A percentile compares a stretch with the other conserved stretches of the same genome.
Conservation (phyloP, 768 basidiomycete species). For the Mycena maculata region DNA sequence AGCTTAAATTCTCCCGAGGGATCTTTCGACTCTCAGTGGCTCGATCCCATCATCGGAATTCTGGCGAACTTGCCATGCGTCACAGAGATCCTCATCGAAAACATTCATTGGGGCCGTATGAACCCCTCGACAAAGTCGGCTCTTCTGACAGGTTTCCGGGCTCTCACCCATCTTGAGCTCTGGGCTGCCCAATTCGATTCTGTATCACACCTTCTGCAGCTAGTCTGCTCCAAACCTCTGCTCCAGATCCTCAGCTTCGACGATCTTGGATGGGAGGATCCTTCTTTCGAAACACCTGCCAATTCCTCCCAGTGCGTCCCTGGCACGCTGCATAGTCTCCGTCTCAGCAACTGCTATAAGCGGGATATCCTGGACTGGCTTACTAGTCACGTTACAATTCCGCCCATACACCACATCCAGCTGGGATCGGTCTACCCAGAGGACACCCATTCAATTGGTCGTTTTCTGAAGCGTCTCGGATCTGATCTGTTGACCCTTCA, state of each 20-base stretch:
- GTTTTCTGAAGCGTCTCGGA: slow-evolving; percentile 27
- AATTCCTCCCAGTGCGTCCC: background rate
- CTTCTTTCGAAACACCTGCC: slow-evolving; percentile 10
- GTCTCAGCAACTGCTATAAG: slow-evolving; percentile 32
- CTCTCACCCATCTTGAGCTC: slow-evolving; percentile 26
- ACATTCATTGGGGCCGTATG: slow-evolving; percentile 29
- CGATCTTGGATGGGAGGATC: slow-evolving; percentile 32
- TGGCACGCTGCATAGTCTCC: slow-evolving; percentile 17
- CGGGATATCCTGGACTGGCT: slow-evolving; percentile 34
- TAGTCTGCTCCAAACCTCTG: slow-evolving; percentile 32
- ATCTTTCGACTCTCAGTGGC: slow-evolving; percentile 27
- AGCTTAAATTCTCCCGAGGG: background rate
- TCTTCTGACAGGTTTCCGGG: slow-evolving; percentile 19
- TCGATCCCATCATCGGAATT: slow-evolving; percentile 21
- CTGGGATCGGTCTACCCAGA: slow-evolving; percentile 28
- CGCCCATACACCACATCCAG: slow-evolving; percentile 26
- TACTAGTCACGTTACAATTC: slow-evolving; percentile 13
- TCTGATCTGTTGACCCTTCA: slow-evolving; percentile 25
- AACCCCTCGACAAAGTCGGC: slow-evolving; percentile 19
- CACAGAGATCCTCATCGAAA: slow-evolving; percentile 22
- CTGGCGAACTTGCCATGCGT: slow-evolving; percentile 26
- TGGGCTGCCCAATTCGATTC: slow-evolving; percentile 29
- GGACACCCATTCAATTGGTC: slow-evolving; percentile 32
- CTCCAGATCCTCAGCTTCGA: slow-evolving; percentile 29
- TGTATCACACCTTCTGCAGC: slow-evolving; percentile 25